Evolutionary conservation across 2,329 filamentous ascomycete genomes (phyloP).

Genomic region (Trichoderma cornu-damae): DNA sequence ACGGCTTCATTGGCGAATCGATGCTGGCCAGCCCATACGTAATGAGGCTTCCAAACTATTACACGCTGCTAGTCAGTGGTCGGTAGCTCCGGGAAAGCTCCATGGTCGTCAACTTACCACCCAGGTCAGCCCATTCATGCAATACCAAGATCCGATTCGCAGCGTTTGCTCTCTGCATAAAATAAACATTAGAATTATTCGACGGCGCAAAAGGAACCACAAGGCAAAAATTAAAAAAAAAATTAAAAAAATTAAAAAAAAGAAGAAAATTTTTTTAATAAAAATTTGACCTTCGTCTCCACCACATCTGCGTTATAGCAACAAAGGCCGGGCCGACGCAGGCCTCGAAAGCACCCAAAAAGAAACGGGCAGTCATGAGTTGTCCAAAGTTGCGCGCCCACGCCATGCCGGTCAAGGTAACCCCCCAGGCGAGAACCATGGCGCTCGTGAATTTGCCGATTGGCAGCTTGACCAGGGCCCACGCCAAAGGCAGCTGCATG

Average conservation of each 20-base stretch:
- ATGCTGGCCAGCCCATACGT: slow-evolving; percentile 57
- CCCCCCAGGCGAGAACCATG: slow-evolving; percentile 51
- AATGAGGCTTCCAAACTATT: slow-evolving; percentile 50
- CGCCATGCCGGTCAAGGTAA: slow-evolving; percentile 47
- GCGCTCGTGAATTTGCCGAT: slow-evolving; percentile 57
- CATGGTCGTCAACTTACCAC: slow-evolving; percentile 34
- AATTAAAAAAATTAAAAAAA: too few species aligned
- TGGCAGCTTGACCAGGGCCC: slow-evolving; percentile 55
- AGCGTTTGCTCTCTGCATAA: slow-evolving; percentile 48
- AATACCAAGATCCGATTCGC: slow-evolving; percentile 54
- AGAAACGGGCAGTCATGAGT: slow-evolving; percentile 48
- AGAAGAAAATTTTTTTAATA: too few species aligned
- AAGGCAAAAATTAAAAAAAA: too few species aligned
- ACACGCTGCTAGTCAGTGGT: neutral
- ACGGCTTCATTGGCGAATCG: slow-evolving; percentile 39
- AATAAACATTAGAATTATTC: neutral
- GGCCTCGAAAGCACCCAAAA: slow-evolving; percentile 54
- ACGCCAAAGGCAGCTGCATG: slow-evolving; percentile 52
- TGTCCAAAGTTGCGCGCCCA: slow-evolving; percentile 46
- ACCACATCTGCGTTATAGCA: slow-evolving; percentile 59
- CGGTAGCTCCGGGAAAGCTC: neutral
- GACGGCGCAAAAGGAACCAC: too few species aligned
- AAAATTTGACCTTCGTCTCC: slow-evolving; percentile 48
- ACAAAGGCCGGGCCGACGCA: slow-evolving; percentile 47
- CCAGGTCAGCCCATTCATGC: slow-evolving; percentile 55